Percentiles rank a stretch among this genome's conserved stretches.
Evolutionary conservation across 176 grass and related monocot genomes (phyloP).

Genomic region (barley (Hordeum vulgare)): DNA sequence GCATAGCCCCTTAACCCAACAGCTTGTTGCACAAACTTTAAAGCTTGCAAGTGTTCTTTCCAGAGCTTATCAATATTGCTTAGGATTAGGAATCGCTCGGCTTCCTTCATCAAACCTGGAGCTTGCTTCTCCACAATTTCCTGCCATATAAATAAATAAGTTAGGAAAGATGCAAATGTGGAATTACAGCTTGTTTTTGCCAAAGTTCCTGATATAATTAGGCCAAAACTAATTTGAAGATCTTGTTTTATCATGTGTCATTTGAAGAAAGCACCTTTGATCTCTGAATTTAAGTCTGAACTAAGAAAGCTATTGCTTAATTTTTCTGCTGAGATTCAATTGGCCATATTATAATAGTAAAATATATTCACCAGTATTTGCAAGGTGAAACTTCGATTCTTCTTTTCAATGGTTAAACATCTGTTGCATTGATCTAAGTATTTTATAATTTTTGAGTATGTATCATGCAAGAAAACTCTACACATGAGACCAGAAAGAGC

Average conservation of each 20-base stretch:
- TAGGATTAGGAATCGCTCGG: constrained; percentile 88
- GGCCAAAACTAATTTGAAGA: background rate
- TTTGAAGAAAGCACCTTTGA: background rate
- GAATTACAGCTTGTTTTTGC: background rate
- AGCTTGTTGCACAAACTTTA: constrained; percentile 98
- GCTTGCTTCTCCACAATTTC: constrained; percentile 87
- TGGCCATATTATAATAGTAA: background rate
- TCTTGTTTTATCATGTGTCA: background rate
- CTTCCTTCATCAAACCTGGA: constrained; percentile 93
- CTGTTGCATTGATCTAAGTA: background rate
- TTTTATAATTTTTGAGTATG: background rate
- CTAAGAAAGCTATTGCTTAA: background rate
- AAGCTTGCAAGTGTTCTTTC: constrained; percentile 95
- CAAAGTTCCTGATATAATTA: background rate
- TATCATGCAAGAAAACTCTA: background rate
- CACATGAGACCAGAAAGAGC: background rate
- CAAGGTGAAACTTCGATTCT: background rate
- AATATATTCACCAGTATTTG: background rate
- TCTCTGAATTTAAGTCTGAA: constrained; percentile 6
- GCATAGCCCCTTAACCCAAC: constrained; percentile 97
- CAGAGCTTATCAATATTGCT: constrained; percentile 99
- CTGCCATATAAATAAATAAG: constrained; percentile 35
- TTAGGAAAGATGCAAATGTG: background rate
- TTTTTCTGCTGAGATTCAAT: background rate
- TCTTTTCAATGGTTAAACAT: background rate